Evolutionary conservation across 2,329 filamentous ascomycete genomes (phyloP), one percentile per base, ranked within the genome.

Genomic region (Colletotrichum scovillei): DNA sequence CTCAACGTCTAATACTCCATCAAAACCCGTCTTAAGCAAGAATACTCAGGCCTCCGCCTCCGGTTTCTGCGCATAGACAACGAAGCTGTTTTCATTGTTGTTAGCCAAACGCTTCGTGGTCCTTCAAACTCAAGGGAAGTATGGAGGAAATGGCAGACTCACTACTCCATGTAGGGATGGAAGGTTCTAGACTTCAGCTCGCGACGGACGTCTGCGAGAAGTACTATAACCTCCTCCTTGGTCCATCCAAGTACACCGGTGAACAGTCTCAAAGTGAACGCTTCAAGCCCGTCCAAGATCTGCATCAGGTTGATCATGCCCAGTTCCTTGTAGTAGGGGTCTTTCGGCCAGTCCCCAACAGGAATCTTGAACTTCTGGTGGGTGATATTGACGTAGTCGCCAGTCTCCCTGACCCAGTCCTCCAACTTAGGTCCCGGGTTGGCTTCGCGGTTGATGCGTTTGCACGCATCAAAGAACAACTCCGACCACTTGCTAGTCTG

Each of bases 371-470:
- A 82, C 0, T 76, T 38, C 2, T 76, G 74, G 65, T 84, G 79
- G 0, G 76, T 77, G 8, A 84, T 72, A n/a, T 81, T 74, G 0
- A 73, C 59, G 65, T 86, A 87, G 0, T 84, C 85, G 1, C 79
- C 78, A 16, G 60, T 12, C 1, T 81, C 79, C 5, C 71, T 64
- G 8, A 80, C 74, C 80, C 80, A 84, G 2, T 59, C 49, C 7
- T 75, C 70, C 7, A 82, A 78, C 4, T 75, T 49, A 14, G 76
- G 76, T 1, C 78, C 80, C 0, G 78, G 78, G 26, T 55, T 69
- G 0, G 78, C 70, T 1, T 79, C 77, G 6, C 79, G 78, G 6
- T 74, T 73, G 2, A 77, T 66, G 14, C 69, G 73, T 5, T 52
- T 35, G 1, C 73, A 73, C 3, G 76, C 76, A 0, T 75, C 64